These are phyloP conservation scores for Pythium aristosporum DNA, from an alignment of 352 stramenopile genomes.

Conservation along the genomic window DNA sequence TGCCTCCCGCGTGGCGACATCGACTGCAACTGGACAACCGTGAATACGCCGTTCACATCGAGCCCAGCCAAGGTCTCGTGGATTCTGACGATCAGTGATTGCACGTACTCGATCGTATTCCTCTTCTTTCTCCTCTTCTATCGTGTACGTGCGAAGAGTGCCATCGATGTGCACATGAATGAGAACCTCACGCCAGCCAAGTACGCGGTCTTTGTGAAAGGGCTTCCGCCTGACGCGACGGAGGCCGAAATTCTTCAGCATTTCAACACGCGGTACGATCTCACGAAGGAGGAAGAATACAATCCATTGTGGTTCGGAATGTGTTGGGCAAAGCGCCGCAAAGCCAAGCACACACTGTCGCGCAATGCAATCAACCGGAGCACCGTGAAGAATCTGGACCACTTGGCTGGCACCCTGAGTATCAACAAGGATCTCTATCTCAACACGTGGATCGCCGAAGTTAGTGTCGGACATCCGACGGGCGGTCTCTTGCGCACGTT, in stretches of 20 bases:
- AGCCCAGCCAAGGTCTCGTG: conserved; percentile 58
- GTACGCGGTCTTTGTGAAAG: conserved; percentile 76
- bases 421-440: conserved; percentile 68
- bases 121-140: conserved; percentile 63
- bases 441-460: conserved; percentile 82
- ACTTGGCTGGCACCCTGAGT: conserved; percentile 42
- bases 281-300: conserved; percentile 62
- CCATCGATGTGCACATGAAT: conserved; percentile 66
- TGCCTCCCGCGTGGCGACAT: conserved; percentile 57
- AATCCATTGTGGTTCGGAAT: conserved; percentile 59
- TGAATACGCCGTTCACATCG: conserved; percentile 68
- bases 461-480: conserved; percentile 81
- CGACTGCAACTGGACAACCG: conserved; percentile 65
- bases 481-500: conserved; percentile 72
- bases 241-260: conserved; percentile 66
- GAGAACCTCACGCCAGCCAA: conserved; percentile 82
- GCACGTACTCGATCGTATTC: conserved; percentile 67
- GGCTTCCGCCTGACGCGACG: conserved; percentile 64
- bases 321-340: conserved; percentile 57
- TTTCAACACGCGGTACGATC: conserved; percentile 77
- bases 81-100: conserved; percentile 71
- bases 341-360: conserved; percentile 44
- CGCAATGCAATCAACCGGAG: conserved; percentile 41
- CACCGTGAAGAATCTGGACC: conserved; percentile 65
- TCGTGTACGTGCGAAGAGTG: conserved; percentile 35